A percentile compares a stretch with the other conserved stretches of the same genome.
Conservation (phyloP, 768 basidiomycete genomes). For the Lentinula guzmanii region DNA sequence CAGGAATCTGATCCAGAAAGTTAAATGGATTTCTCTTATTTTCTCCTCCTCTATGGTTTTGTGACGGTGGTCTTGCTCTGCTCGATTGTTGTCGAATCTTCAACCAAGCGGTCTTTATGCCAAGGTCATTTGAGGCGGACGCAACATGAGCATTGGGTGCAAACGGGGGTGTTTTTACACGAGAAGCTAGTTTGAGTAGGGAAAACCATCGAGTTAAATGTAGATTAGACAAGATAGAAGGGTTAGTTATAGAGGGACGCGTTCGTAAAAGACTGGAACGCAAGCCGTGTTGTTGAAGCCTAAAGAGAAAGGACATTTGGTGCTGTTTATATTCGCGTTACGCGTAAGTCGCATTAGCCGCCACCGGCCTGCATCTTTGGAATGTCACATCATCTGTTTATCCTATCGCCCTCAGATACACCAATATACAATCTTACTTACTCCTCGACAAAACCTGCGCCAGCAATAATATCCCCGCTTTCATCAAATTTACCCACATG, state of each 20-base stretch:
- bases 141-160: background rate
- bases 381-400: slow-evolving; percentile 86
- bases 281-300: background rate
- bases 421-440: slow-evolving; percentile 82
- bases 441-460: slow-evolving; percentile 68
- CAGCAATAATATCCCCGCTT: slow-evolving; percentile 56
- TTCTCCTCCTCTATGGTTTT: background rate
- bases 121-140: background rate
- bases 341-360: slow-evolving; percentile 7
- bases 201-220: background rate
- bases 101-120: background rate
- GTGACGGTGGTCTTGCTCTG: background rate
- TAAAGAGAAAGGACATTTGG: slow-evolving; percentile 1
- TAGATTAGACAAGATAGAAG: background rate
- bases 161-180: background rate
- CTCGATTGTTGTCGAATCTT: slow-evolving; percentile 1
- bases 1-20: slow-evolving; percentile 50
- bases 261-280: background rate
- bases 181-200: background rate
- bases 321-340: background rate
- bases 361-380: background rate
- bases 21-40: slow-evolving; percentile 10
- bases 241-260: background rate
- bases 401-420: slow-evolving; percentile 82
- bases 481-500: slow-evolving; percentile 82